Base-by-base conservation (phyloP, 768 basidiomycete species). In the Xanthoconium stramineum region DNA sequence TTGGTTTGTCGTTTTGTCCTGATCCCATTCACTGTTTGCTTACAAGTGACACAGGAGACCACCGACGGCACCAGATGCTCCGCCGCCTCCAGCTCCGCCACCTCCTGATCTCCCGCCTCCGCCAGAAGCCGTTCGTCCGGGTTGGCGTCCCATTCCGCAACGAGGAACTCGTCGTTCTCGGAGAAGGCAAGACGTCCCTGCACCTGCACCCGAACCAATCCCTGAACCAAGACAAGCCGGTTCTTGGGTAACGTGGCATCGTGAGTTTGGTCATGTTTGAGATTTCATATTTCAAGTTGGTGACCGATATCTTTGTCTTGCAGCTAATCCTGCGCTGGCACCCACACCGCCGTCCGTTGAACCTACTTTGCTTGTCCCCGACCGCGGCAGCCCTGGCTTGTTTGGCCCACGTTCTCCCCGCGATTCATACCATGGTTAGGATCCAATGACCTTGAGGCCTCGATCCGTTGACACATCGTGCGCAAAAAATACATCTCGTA, bases 321-420 rank as follows among this genome's bases (percentile, higher is more conserved):
- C 54, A 91, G 89, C 88, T 43, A 78, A 89, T 71, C 83, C 83
- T 8, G 65, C 61, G 37, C 66, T 77, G 40, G 76, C 70, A 20
- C 85, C 86, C 3, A 85, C 86, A 6, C 82, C 87, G n/a, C 79
- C 83, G 6, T 80, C 82, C 3, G 70, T 78, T 50, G 80, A 82
- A 54, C 78, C 87, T 19, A 83, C 80, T 17, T 71, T 88, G 12
- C 74, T 85, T 36, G 83, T 87, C 24, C 85, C 87, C 30, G 80
- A 79, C 12, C 74, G 73, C 47, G 72, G 74, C 38, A 84, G 80
- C 54, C 85, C 83, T 42, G 89, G 89, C 32, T 71, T 93, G 57
- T 93, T 92, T 65, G 91, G 91, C 33, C 89, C 90, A 40, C 78
- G 86, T 39, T 83, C 87, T n/a, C 86, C 84, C 12, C 74, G 78